Evolutionary conservation across 2,329 filamentous ascomycete genomes (phyloP), one percentile per base, ranked within the genome.

Genomic region (Ascochyta pisi): DNA sequence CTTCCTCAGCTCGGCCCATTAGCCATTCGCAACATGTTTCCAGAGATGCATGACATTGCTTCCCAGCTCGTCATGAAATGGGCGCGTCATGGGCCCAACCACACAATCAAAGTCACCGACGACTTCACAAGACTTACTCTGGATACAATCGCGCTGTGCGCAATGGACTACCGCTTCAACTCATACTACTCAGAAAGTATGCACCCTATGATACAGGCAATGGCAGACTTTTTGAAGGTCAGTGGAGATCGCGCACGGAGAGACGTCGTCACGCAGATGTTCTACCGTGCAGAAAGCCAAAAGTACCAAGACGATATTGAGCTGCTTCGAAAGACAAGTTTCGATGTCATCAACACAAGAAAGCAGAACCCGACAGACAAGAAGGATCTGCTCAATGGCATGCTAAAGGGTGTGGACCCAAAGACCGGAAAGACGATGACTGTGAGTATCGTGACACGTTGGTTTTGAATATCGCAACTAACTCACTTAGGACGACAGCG

Each of bases 1-100:
- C 82, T 89, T 65, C 88, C 89, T 0, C 87, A 87, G 2, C 90
- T 91, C 69, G 88, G 88, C 0, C 89, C 89, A 0, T 72, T 90
- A 22, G 81, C 84, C 1, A 90, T 92, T 64, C 81, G 84, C 33
- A 78, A 75, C 52, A 91, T 91, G 88, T 91, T 88, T 58, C 80
- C 83, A 57, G 76, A 77, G 64, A 74, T 73, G 71, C 68, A 73
- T 42, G 88, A 90, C 62, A 85, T 90, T 57, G 83, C 86, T 4
- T 79, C 81, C 0, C 88, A 91, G 67, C 74, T 91, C 45, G 81
- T 83, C 9, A 79, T 89, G 75, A 90, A 90, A 71, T 87, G 87
- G 83, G 87, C 87, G 16, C 81, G 88, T 31, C 80, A 85, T 47
- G 73, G 74, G 4, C 51, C 71, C 1, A 62, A 71, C 8, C 62